Percentiles rank a stretch among this genome's conserved stretches.
phyloP scores from a whole-genome alignment of 2,329 filamentous ascomycete genomes.

The Cordyceps javanica region DNA sequence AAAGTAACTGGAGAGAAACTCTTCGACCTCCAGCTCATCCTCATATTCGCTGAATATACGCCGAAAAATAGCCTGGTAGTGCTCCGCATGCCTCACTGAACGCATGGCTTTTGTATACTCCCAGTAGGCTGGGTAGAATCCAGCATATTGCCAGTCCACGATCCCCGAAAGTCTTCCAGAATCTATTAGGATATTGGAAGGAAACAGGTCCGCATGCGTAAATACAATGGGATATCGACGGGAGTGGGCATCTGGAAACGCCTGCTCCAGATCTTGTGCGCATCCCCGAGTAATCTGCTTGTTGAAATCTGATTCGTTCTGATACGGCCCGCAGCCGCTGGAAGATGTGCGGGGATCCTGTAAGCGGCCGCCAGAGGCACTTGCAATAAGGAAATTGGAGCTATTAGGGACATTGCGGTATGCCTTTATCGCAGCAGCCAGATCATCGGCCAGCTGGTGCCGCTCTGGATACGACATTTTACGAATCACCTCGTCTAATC shows the following conservation, averaged over 20 bases:
- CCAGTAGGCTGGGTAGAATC: conserved; percentile 41
- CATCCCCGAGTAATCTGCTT: conserved; percentile 20
- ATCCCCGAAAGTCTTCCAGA: conserved; percentile 29
- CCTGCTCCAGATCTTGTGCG: conserved; percentile 23
- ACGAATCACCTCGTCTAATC: conserved; percentile 17
- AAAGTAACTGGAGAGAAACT: neutral
- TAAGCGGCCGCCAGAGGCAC: conserved; percentile 23
- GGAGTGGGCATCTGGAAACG: neutral
- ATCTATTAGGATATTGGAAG: conserved; percentile 27
- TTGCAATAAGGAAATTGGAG: conserved; percentile 25
- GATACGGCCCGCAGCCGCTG: conserved; percentile 21
- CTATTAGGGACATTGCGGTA: conserved; percentile 13
- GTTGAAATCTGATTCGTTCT: conserved; percentile 27
- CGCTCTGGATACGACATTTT: neutral
- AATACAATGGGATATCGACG: conserved; percentile 25
- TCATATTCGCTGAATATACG: neutral
- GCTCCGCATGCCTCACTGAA: neutral
- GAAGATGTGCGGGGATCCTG: conserved; percentile 22
- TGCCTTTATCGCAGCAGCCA: neutral
- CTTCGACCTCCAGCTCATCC: neutral
- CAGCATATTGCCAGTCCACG: conserved; percentile 42
- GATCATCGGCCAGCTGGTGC: neutral
- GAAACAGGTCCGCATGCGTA: conserved; percentile 28
- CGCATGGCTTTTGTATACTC: conserved; percentile 26
- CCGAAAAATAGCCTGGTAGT: conserved; percentile 1